Evolutionary conservation across 78 protist species (phyloP).

Genomic region (Dictyostelium intermedium): DNA sequence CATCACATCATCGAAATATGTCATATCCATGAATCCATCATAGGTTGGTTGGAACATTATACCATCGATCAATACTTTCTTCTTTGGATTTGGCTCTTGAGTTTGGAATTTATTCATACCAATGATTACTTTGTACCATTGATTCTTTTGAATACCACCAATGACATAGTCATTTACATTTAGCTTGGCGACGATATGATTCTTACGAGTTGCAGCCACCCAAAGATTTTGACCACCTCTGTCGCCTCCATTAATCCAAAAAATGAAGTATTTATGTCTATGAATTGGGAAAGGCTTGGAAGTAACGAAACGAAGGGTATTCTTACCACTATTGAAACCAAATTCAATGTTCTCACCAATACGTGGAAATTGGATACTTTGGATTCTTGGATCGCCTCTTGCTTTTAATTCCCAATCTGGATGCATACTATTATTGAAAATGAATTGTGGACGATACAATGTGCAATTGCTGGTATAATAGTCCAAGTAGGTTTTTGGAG

Average conservation of each 20-base stretch:
- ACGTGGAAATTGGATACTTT: background rate
- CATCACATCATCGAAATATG: background rate
- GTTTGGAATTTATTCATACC: background rate
- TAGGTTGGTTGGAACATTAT: background rate
- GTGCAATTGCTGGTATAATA: background rate
- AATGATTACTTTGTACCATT: background rate
- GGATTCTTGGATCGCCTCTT: background rate
- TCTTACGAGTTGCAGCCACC: background rate
- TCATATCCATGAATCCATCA: constrained; percentile 2
- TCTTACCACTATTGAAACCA: background rate
- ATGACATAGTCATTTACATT: background rate
- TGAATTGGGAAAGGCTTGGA: background rate
- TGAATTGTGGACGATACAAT: background rate
- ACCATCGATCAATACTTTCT: background rate
- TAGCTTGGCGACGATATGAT: background rate
- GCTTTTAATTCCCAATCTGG: background rate
- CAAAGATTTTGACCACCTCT: constrained; percentile 5
- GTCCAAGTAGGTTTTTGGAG: background rate
- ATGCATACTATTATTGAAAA: background rate
- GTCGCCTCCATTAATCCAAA: constrained; percentile 16
- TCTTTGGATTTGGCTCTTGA: background rate
- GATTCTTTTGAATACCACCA: background rate
- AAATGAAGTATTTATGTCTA: background rate
- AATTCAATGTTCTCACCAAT: background rate
- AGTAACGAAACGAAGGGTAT: background rate